phyloP scores from a whole-genome alignment of 768 basidiomycete species.

The Mycena metata region DNA sequence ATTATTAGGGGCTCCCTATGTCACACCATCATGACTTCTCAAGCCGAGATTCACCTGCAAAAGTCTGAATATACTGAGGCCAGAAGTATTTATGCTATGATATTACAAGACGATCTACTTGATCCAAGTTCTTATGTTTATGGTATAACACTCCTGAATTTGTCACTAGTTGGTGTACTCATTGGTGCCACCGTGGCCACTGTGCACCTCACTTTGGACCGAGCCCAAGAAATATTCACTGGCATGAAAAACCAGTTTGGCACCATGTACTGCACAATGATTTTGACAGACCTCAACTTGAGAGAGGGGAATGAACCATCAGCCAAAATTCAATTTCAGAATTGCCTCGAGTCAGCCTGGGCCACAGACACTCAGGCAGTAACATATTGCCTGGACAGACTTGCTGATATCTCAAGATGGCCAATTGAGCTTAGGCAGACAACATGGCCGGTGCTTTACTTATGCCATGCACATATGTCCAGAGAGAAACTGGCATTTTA shows the following conservation, averaged over 20 bases:
- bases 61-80: slow-evolving; percentile 20
- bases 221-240: neutral
- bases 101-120: neutral
- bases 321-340: neutral
- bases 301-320: neutral
- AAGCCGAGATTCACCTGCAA: neutral
- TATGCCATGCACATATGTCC: neutral
- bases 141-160: neutral
- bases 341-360: neutral
- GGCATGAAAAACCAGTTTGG: no score
- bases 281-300: neutral
- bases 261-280: neutral
- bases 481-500: neutral
- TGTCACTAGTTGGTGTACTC: neutral
- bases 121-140: neutral
- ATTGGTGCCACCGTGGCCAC: neutral
- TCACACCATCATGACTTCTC: no score
- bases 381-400: neutral
- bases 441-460: neutral
- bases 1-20: neutral
- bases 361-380: neutral
- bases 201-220: neutral
- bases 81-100: neutral
- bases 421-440: no score
- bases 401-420: neutral